Evolutionary conservation across 2,329 filamentous ascomycete species (phyloP).

Genomic region (Pseudocercospora pini-densiflorae): DNA sequence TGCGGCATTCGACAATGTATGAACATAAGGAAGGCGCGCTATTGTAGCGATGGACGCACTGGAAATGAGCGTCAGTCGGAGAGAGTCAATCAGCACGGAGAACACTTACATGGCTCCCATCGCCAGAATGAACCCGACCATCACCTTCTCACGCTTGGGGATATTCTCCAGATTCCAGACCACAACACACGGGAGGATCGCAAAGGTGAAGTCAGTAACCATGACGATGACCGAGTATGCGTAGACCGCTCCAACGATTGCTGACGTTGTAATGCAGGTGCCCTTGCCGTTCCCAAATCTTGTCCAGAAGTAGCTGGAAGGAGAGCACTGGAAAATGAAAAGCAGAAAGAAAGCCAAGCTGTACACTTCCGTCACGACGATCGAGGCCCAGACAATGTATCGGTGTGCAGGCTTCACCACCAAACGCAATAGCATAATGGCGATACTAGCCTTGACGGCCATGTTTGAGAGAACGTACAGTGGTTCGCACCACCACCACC

Average conservation of each 20-base stretch:
- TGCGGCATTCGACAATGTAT: conserved; percentile 18
- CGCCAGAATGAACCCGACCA: conserved; percentile 38
- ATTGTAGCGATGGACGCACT: conserved; percentile 27
- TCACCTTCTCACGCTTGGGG: conserved; percentile 34
- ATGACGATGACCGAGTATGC: conserved; percentile 26
- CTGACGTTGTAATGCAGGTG: conserved; percentile 15
- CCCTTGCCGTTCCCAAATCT: conserved; percentile 20
- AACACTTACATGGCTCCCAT: conserved; percentile 36
- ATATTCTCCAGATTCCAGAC: conserved; percentile 39
- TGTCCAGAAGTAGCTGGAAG: conserved; percentile 27
- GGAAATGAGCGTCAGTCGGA: conserved; percentile 1
- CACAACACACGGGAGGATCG: conserved; percentile 37
- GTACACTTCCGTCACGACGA: conserved; percentile 24
- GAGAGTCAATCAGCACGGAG: too few species aligned
- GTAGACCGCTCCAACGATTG: conserved; percentile 18
- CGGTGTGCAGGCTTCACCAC: conserved; percentile 17
- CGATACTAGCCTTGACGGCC: conserved; percentile 30
- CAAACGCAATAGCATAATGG: conserved; percentile 24
- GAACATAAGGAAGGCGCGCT: conserved; percentile 24
- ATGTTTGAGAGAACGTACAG: conserved; percentile 29
- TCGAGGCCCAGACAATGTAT: conserved; percentile 16
- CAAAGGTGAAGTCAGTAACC: conserved; percentile 28
- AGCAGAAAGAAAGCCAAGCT: conserved; percentile 26
- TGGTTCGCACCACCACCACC: conserved; percentile 46
- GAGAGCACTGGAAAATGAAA: conserved; percentile 26